Conservation (phyloP, 768 basidiomycete species). For the Pleurotus ostreatus region DNA sequence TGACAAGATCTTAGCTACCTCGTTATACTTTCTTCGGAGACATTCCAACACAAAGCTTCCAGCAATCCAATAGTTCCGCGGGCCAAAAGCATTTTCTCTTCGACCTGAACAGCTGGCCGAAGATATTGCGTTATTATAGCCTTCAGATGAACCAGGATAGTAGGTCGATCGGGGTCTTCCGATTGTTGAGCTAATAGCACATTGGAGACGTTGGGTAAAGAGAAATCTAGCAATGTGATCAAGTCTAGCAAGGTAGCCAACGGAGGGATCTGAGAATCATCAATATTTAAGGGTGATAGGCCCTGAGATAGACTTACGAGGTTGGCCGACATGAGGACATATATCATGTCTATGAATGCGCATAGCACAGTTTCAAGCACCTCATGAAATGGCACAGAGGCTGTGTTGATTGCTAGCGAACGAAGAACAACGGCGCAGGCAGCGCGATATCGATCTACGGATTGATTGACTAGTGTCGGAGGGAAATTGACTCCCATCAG, state of each 20-base stretch:
- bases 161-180: slow-evolving; percentile 18
- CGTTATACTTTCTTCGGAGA: slow-evolving; percentile 37
- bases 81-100: slow-evolving; percentile 25
- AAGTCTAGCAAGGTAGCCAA: slow-evolving; percentile 53
- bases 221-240: slow-evolving; percentile 39
- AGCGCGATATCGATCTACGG: slow-evolving; percentile 31
- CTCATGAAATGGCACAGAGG: neutral
- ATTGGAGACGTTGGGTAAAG: slow-evolving; percentile 44
- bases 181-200: slow-evolving; percentile 27
- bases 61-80: slow-evolving; percentile 42
- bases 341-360: slow-evolving; percentile 35
- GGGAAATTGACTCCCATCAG: slow-evolving; percentile 37
- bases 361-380: slow-evolving; percentile 20
- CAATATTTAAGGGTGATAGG: slow-evolving; percentile 11
- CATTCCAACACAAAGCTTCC: slow-evolving; percentile 49
- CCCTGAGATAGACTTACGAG: slow-evolving; percentile 31
- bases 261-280: slow-evolving; percentile 33
- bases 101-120: slow-evolving; percentile 24
- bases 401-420: neutral
- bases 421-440: slow-evolving; percentile 35
- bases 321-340: slow-evolving; percentile 28
- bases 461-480: slow-evolving; percentile 15
- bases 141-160: slow-evolving; percentile 36
- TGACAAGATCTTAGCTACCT: slow-evolving; percentile 23
- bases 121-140: slow-evolving; percentile 38